Evolutionary conservation across 768 basidiomycete genomes (phyloP), one percentile per base, ranked within the genome.

Genomic region (Leucocoprinus leucothites): DNA sequence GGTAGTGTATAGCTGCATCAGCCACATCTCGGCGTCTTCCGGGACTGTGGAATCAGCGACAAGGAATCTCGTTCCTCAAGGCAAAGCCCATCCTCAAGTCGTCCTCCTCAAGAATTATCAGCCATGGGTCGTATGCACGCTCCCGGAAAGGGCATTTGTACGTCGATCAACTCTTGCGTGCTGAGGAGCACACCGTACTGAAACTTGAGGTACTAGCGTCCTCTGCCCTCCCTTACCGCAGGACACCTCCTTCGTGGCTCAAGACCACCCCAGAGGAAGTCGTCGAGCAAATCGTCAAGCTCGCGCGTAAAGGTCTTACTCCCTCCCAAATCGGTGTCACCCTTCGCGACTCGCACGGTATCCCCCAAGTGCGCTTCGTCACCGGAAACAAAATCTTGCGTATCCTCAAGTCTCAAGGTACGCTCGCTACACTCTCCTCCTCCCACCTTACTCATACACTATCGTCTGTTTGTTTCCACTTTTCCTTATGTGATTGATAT

Each of bases 141-240:
- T 85, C 94, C 94, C 76, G 94, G 94, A 77, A 98, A 98, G 93
- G 96, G 95, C 84, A 97, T 98, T 82, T 91, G 90, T 93, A 74
- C 66, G 89, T 95, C 94, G 79, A 96, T 74, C 71, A 89, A 84
- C 81, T 98, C 98, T 88, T 97, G 95, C n/a, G n/a, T n/a, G 38
- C 14, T n/a, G 5, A 31, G 31, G 6, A 31, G 31, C 38, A 6
- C 9, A 3, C 16, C 16, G 16, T 13, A 4, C 16, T 38, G 38
- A 38, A n/a, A 6, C 38, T 38, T n/a, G 9, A 4, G 5, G 9
- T 13, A 8, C 21, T 50, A 78, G 86, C 89, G 78, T 94, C 94
- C 76, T 97, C 96, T 69, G 94, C 96, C 64, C 91, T 98, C 68
- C 96, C 96, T 57, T 98, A 98, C 83, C 88, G 91, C 74, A 89